phyloP scores from a whole-genome alignment of 2,329 filamentous ascomycete species.

The Xylariaceae sp. region DNA sequence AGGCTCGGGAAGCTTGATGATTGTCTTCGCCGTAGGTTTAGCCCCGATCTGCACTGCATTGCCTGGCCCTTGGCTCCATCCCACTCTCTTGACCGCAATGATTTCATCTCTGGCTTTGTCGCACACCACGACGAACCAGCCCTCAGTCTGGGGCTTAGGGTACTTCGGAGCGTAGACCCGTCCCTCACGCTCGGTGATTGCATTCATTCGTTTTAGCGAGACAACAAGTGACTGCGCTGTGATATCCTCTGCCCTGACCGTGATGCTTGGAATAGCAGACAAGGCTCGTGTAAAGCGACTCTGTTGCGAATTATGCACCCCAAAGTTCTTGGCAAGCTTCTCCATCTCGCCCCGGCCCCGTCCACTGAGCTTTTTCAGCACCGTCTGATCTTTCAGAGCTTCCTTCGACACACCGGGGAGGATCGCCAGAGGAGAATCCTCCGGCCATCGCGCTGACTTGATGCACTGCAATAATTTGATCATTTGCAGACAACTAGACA shows the following conservation, averaged over 20 bases:
- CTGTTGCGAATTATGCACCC: slow-evolving; percentile 42
- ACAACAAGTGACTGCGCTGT: slow-evolving; percentile 63
- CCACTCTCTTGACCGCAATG: slow-evolving; percentile 78
- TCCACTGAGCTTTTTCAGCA: slow-evolving; percentile 39
- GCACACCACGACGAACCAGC: slow-evolving; percentile 81
- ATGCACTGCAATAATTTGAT: slow-evolving; percentile 84
- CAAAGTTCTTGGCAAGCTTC: slow-evolving; percentile 48
- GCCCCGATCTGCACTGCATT: slow-evolving; percentile 37
- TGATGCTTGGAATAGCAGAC: slow-evolving; percentile 64
- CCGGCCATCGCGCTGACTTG: slow-evolving; percentile 89
- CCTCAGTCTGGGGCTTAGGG: slow-evolving; percentile 91
- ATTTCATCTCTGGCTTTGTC: slow-evolving; percentile 68
- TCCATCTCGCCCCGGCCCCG: slow-evolving; percentile 19
- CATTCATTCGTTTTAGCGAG: slow-evolving; percentile 63
- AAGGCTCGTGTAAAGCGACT: slow-evolving; percentile 55
- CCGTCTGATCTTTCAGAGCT: slow-evolving; percentile 33
- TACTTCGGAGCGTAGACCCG: slow-evolving; percentile 84
- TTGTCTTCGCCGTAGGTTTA: slow-evolving; percentile 50
- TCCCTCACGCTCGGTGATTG: slow-evolving; percentile 59
- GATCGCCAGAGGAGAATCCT: slow-evolving; percentile 73
- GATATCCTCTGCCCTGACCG: slow-evolving; percentile 56
- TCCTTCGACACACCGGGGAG: slow-evolving; percentile 65
- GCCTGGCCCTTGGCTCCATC: slow-evolving; percentile 52
- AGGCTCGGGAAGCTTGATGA: slow-evolving; percentile 56
- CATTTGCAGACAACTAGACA: slow-evolving; percentile 75